These are phyloP conservation scores for Fomitopsis serialis DNA, from an alignment of 768 basidiomycete genomes.

Conservation along the genomic window DNA sequence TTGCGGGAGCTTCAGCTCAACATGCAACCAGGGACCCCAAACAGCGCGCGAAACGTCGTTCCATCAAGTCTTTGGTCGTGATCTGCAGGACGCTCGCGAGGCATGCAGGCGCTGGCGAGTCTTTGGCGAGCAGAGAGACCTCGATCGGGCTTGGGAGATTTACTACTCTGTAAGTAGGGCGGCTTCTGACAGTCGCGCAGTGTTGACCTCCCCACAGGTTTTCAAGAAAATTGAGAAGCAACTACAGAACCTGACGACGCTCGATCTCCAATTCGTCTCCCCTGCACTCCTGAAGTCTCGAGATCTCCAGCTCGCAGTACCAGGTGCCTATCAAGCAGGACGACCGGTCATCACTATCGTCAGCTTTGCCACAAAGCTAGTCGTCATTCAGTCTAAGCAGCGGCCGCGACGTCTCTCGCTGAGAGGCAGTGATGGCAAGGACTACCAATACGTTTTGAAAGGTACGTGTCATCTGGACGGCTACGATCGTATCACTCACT, in stretches of 20 bases:
- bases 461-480: slow-evolving; percentile 37
- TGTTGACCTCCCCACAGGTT: slow-evolving; percentile 46
- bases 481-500: neutral
- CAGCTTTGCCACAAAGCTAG: slow-evolving; percentile 83
- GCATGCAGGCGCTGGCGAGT: slow-evolving; percentile 82
- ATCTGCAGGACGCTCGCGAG: slow-evolving; percentile 88
- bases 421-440: slow-evolving; percentile 87
- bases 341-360: slow-evolving; percentile 75
- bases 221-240: slow-evolving; percentile 97
- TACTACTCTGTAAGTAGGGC: slow-evolving; percentile 77
- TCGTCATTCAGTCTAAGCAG: slow-evolving; percentile 95
- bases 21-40: slow-evolving; percentile 68
- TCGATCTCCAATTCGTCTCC: slow-evolving; percentile 97
- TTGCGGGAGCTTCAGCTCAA: neutral
- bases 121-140: slow-evolving; percentile 81
- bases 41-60: slow-evolving; percentile 95
- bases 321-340: slow-evolving; percentile 94
- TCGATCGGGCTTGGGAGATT: slow-evolving; percentile 98
- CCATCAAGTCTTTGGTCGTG: slow-evolving; percentile 87
- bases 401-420: slow-evolving; percentile 85
- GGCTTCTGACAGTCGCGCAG: neutral
- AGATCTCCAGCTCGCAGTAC: slow-evolving; percentile 92
- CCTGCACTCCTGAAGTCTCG: slow-evolving; percentile 85
- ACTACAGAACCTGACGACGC: slow-evolving; percentile 77
- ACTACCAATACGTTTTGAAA: slow-evolving; percentile 90